Percentiles rank a stretch among this genome's conserved stretches.
Evolutionary conservation across 345 rosid genomes (phyloP).

Genomic region (Citrus reticulata): DNA sequence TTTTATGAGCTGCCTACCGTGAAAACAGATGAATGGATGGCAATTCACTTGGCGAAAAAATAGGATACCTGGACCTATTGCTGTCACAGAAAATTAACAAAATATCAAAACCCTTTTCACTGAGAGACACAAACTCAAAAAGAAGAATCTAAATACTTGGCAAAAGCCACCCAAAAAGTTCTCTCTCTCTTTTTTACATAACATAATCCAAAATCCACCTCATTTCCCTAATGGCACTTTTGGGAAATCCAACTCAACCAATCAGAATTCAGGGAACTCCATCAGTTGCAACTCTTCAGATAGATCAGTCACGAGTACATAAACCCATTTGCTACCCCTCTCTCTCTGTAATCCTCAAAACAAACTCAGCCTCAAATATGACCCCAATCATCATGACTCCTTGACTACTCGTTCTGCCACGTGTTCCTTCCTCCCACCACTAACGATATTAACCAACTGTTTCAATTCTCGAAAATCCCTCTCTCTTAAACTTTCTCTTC

Average conservation of each 20-base stretch:
- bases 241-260: constrained; percentile 50
- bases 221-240: constrained; percentile 2
- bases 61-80: constrained; percentile 13
- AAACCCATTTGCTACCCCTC: background rate
- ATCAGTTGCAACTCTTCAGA: constrained; percentile 30
- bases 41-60: background rate
- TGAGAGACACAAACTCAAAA: constrained; percentile 1
- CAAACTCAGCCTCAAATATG: constrained; percentile 54
- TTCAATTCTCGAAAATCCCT: constrained; percentile 16
- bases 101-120: constrained; percentile 21
- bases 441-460: constrained; percentile 38
- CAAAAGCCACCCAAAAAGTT: too few relatives aligned
- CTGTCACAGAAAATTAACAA: constrained; percentile 1
- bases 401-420: constrained; percentile 52
- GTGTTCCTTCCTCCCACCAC: constrained; percentile 64
- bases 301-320: constrained; percentile 13
- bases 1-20: background rate
- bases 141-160: background rate
- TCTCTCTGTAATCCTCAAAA: constrained; percentile 8
- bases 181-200: background rate
- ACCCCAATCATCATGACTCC: constrained; percentile 14
- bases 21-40: background rate
- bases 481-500: background rate
- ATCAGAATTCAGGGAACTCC: constrained; percentile 49
- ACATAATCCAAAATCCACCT: constrained; percentile 22